phyloP scores from a whole-genome alignment of 192 early-diverging fungal species.

The Spizellomyces punctatus region DNA sequence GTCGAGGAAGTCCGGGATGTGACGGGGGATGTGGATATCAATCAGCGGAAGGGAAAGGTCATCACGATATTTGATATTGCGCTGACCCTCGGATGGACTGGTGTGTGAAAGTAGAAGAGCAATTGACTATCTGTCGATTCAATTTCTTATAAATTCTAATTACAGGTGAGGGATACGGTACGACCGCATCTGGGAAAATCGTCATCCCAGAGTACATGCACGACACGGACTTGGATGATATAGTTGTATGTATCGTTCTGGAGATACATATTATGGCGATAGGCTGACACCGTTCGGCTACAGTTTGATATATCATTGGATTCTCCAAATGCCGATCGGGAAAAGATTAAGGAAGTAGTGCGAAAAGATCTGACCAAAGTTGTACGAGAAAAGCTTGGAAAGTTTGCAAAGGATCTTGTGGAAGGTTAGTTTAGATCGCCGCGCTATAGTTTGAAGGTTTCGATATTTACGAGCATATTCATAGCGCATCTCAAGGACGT shows the following conservation, averaged over 20 bases:
- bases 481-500: constrained; percentile 78
- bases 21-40: constrained; percentile 88
- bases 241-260: constrained; percentile 59
- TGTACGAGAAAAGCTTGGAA: constrained; percentile 60
- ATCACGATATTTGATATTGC: constrained; percentile 92
- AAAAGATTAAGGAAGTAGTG: constrained; percentile 69
- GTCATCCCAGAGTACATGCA: constrained; percentile 89
- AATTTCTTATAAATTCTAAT: constrained; percentile 4
- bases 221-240: constrained; percentile 81
- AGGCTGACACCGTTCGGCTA: neutral
- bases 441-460: neutral
- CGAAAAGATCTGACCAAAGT: constrained; percentile 65
- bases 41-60: constrained; percentile 94
- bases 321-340: constrained; percentile 48
- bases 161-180: constrained; percentile 53
- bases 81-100: constrained; percentile 76
- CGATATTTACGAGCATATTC: neutral
- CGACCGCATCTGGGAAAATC: constrained; percentile 71
- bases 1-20: constrained; percentile 67
- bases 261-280: neutral
- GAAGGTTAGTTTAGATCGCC: constrained; percentile 42
- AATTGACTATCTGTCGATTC: neutral
- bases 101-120: constrained; percentile 26
- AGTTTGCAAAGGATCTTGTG: constrained; percentile 74
- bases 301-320: constrained; percentile 74